phyloP scores from a whole-genome alignment of 305 asterid genomes.

The Solanum hybrid region DNA sequence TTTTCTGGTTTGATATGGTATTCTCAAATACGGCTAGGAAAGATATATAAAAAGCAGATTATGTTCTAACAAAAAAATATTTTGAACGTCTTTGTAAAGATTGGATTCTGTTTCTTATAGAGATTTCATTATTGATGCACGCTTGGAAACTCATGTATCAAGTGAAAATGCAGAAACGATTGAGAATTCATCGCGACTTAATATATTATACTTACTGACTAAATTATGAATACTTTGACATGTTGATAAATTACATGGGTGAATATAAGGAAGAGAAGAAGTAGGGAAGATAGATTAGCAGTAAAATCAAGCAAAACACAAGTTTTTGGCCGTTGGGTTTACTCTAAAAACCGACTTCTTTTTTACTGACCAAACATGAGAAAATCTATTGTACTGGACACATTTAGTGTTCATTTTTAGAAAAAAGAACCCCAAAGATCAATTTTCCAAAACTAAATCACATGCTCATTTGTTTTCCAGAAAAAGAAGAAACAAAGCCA shows the following conservation, averaged over 20 bases:
- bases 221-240: not conserved
- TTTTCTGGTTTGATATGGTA: not conserved
- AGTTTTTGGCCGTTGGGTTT: not conserved
- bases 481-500: not conserved
- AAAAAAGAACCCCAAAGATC: not conserved
- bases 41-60: not conserved
- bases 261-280: not conserved
- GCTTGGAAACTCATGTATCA: not conserved
- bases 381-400: not conserved
- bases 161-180: not conserved
- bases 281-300: not conserved
- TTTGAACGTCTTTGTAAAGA: not conserved
- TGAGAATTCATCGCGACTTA: not conserved
- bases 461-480: not conserved
- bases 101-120: not conserved
- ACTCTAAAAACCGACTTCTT: not conserved
- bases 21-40: not conserved
- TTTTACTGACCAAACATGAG: not conserved
- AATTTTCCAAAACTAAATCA: not conserved
- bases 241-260: not conserved
- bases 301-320: not conserved
- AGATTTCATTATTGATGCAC: not conserved
- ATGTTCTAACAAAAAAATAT: not conserved
- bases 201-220: not conserved
- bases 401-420: not conserved